Conservation (phyloP, 352 stramenopile genomes). For the Pythium periplocum region DNA sequence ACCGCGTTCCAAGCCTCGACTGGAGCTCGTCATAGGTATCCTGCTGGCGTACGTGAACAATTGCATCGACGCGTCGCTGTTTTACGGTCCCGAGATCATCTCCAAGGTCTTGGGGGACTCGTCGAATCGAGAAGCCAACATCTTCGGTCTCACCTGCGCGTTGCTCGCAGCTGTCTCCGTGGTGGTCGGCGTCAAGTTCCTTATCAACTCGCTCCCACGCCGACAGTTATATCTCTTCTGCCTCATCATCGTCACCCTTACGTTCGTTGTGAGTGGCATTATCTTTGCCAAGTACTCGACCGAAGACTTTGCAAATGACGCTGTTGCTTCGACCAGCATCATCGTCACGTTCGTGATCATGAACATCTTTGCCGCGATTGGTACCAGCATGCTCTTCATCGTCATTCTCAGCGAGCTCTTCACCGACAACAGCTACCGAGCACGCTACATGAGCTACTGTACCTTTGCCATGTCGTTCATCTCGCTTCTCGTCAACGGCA, state of each 20-base stretch:
- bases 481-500: conserved; percentile 78
- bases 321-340: conserved; percentile 39
- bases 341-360: conserved; percentile 66
- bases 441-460: conserved; percentile 86
- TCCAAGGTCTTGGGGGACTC: conserved; percentile 56
- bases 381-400: conserved; percentile 76
- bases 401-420: conserved; percentile 85
- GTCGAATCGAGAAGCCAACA: conserved; percentile 59
- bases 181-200: conserved; percentile 52
- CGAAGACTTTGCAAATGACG: conserved; percentile 48
- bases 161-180: conserved; percentile 68
- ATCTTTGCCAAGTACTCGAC: conserved; percentile 69
- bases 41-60: conserved; percentile 85
- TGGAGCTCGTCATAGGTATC: conserved; percentile 75
- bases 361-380: conserved; percentile 69
- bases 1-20: conserved; percentile 20
- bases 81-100: conserved; percentile 83
- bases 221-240: conserved; percentile 72
- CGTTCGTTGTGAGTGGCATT: conserved; percentile 56
- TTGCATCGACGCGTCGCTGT: conserved; percentile 83
- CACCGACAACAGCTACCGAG: conserved; percentile 73
- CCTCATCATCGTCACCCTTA: conserved; percentile 56
- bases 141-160: conserved; percentile 68
- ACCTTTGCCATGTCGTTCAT: conserved; percentile 87
- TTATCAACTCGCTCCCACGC: conserved; percentile 64